Evolutionary conservation across 805 yeast genomes (phyloP), one percentile per base, ranked within the genome.

Genomic region (Candida rishiriensis): DNA sequence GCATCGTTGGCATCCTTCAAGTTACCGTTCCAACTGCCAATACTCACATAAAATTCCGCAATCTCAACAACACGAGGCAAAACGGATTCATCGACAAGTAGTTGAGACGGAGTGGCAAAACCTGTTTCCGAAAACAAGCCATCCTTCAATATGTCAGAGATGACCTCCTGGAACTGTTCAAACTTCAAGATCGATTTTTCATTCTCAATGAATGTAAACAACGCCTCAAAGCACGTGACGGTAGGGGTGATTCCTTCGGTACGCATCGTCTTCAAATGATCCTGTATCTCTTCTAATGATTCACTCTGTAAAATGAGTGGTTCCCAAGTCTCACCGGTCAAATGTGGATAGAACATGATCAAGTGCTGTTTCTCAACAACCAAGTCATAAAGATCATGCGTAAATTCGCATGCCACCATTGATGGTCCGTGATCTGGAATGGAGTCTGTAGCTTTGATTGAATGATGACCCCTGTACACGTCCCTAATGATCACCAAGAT

Each of bases 351-450:
- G 37, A 50, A 50, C 48, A 47, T 48, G 29, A 56, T 44, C 32
- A 55, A 47, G 12, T 48, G 39, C 44, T 52, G 55, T 10, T 51
- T 39, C 10, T 29, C 43, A 11, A 44, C 45, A 12, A 56, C 48
- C 10, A 59, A 45, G 37, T 59, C 63, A 41, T 43, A 57, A 35
- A 59, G 11, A n/a, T 53, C 55, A 37, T 49, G 39, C n/a, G 59
- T 57, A 32, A 50, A 39, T 29, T 53, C 52, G 46, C 49, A 53
- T 10, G 56, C 54, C 10, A 54, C 40, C 26, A 36, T 32, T 8
- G 39, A 36, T 14, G 30, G 30, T 12, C 40, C 39, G 8, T 47
- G 47, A 13, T 49, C 39, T 10, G 47, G 52, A 10, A 55, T 40
- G 3, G 35, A 33, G 13, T 49, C 40, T 34, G 17, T 21, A 3